Evolutionary conservation across 1,284 basidiomycete species (phyloP).

Genomic region (Cutaneotrichosporon sp.): DNA sequence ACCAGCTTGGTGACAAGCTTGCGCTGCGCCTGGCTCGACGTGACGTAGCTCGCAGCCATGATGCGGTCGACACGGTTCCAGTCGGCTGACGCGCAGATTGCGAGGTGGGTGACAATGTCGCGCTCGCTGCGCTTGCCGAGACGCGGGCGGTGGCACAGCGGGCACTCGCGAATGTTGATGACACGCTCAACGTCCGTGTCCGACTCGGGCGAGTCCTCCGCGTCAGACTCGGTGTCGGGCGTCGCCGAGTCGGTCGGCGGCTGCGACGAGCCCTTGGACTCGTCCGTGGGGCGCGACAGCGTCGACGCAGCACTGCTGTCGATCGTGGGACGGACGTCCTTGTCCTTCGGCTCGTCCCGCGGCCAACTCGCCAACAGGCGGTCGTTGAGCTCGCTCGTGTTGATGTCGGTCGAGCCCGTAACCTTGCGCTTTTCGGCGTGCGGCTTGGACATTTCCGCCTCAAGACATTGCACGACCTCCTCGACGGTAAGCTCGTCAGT

Average conservation of each 20-base stretch:
- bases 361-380: slow-evolving; percentile 5
- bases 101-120: slow-evolving; percentile 88
- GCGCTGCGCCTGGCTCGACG: slow-evolving; percentile 87
- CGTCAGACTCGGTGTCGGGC: slow-evolving; percentile 8
- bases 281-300: slow-evolving; percentile 8
- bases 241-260: slow-evolving; percentile 9
- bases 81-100: slow-evolving; percentile 87
- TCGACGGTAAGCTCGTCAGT: slow-evolving; percentile 69
- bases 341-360: not conserved
- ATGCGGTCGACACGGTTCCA: slow-evolving; percentile 84
- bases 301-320: not conserved
- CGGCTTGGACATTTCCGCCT: slow-evolving; percentile 69
- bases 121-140: slow-evolving; percentile 80
- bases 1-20: slow-evolving; percentile 94
- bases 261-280: slow-evolving; percentile 4
- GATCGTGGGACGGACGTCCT: not conserved
- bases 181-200: slow-evolving; percentile 67
- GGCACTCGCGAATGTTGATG: slow-evolving; percentile 91
- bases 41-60: slow-evolving; percentile 92
- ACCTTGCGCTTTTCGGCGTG: slow-evolving; percentile 60
- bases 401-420: slow-evolving; percentile 1
- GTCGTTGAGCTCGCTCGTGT: slow-evolving; percentile 10
- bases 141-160: slow-evolving; percentile 83
- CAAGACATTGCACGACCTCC: slow-evolving; percentile 69
- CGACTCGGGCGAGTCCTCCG: slow-evolving; percentile 11